Evolutionary conservation across 805 yeast species (phyloP).

Genomic region (Starmerella sp.): DNA sequence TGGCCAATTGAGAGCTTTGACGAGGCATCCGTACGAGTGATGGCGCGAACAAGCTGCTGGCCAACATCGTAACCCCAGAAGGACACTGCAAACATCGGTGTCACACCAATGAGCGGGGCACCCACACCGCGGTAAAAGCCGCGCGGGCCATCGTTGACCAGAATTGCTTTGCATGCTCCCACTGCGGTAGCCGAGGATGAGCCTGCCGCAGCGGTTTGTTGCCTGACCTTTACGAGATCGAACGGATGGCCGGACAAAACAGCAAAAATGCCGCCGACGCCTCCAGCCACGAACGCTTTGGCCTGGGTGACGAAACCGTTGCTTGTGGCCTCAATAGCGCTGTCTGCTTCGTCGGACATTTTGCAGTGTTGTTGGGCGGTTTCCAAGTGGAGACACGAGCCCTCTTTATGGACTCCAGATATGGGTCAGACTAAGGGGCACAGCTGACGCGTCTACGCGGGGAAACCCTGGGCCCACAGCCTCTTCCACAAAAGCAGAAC

Average conservation of each 20-base stretch:
- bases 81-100: constrained; percentile 96
- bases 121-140: constrained; percentile 91
- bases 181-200: constrained; percentile 39
- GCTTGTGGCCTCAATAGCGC: constrained; percentile 16
- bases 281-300: constrained; percentile 85
- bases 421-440: background rate
- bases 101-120: constrained; percentile 91
- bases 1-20: constrained; percentile 49
- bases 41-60: constrained; percentile 52
- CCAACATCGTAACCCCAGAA: constrained; percentile 98
- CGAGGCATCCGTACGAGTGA: constrained; percentile 30
- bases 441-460: constrained; percentile 1
- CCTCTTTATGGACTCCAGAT: background rate
- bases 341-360: constrained; percentile 21
- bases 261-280: constrained; percentile 93
- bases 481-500: background rate
- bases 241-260: constrained; percentile 95
- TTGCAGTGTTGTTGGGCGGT: background rate
- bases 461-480: constrained; percentile 28
- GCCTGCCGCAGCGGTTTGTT: constrained; percentile 54
- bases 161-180: constrained; percentile 45
- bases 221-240: constrained; percentile 81
- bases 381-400: background rate
- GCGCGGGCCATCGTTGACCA: constrained; percentile 58
- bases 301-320: constrained; percentile 51